Conservation (phyloP, 106 monocot species). For the Acanthochlamys bracteata region DNA sequence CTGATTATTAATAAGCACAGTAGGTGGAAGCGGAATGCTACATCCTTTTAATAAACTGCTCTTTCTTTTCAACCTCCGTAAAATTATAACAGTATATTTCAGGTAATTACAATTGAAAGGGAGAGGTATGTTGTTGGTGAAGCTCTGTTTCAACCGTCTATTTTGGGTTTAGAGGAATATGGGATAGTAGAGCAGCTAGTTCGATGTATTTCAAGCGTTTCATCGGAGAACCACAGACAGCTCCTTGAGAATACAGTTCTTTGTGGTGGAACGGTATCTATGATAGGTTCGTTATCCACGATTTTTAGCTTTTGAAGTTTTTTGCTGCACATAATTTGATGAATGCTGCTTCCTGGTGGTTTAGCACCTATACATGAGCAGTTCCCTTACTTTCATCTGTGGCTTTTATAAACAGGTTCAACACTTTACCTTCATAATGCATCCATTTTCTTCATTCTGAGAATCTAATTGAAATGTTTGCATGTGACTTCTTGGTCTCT, state of each 20-base stretch:
- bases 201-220: conserved; percentile 69
- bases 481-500: too few relatives aligned
- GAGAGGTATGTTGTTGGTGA: conserved; percentile 85
- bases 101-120: conserved; percentile 83
- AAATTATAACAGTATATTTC: conserved; percentile 9
- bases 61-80: not conserved
- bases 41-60: too few relatives aligned
- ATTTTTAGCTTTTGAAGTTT: not conserved
- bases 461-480: too few relatives aligned
- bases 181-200: conserved; percentile 94
- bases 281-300: conserved; percentile 40
- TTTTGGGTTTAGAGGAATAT: conserved; percentile 81
- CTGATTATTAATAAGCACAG: too few relatives aligned
- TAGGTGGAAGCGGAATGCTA: too few relatives aligned
- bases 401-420: too few relatives aligned
- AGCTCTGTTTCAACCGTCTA: conserved; percentile 84
- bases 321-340: not conserved
- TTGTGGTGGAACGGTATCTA: conserved; percentile 85
- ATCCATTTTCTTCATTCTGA: too few relatives aligned
- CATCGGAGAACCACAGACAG: conserved; percentile 90
- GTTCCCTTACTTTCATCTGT: not conserved
- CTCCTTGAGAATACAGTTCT: conserved; percentile 89
- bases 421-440: too few relatives aligned
- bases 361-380: too few relatives aligned
- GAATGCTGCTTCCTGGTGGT: too few relatives aligned